Conservation (phyloP, 371 early-diverging fungal genomes). For the Lichtheimia ramosa region DNA sequence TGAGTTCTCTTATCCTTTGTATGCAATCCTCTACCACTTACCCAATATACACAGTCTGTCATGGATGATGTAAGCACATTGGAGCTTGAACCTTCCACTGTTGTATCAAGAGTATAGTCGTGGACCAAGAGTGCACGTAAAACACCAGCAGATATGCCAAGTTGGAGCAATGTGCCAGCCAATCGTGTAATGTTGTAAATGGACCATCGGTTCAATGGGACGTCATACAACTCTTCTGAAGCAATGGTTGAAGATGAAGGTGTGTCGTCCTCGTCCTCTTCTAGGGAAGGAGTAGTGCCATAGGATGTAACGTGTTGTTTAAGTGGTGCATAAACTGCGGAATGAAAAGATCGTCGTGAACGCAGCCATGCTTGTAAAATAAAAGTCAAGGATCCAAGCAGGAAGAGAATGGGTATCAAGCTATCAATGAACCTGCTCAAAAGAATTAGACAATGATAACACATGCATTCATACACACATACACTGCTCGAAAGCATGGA, state of each 20-base stretch:
- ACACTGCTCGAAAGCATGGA: constrained; percentile 29
- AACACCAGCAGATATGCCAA: constrained; percentile 4
- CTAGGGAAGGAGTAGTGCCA: constrained; percentile 4
- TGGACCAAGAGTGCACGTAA: constrained; percentile 2
- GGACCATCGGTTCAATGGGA: constrained; percentile 12
- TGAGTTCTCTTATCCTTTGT: background rate
- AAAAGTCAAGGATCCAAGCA: background rate
- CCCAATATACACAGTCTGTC: constrained; percentile 20
- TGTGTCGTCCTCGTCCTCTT: constrained; percentile 9
- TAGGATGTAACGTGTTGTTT: constrained; percentile 3
- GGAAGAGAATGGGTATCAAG: constrained; percentile 11
- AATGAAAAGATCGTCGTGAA: background rate
- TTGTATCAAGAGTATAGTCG: constrained; percentile 11
- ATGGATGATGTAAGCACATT: constrained; percentile 4
- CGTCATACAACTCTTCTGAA: constrained; percentile 9
- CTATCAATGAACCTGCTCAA: constrained; percentile 1
- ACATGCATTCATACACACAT: background rate
- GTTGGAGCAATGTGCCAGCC: constrained; percentile 1
- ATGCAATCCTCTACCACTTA: constrained; percentile 11
- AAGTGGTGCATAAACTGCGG: constrained; percentile 10
- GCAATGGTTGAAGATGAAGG: constrained; percentile 9
- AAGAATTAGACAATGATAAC: background rate
- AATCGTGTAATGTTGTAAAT: constrained; percentile 14
- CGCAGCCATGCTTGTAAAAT: too few species aligned
- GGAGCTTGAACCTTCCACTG: constrained; percentile 15